Percentiles rank a stretch among this genome's conserved stretches.
These are phyloP conservation scores for Margaritispora aquatica DNA, from an alignment of 495 filamentous ascomycete species.

Conservation along the genomic window DNA sequence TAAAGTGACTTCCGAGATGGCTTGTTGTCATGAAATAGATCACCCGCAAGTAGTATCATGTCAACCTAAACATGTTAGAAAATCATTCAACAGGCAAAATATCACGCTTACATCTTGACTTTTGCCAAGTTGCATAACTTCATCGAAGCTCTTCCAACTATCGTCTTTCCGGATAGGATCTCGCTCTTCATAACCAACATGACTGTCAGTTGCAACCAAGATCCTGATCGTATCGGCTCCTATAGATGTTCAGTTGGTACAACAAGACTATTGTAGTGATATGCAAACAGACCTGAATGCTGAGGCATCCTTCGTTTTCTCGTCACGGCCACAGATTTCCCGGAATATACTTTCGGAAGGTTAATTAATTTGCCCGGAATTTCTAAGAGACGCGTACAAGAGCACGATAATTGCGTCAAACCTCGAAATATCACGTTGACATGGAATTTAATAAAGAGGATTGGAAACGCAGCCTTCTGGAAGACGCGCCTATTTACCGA, in stretches of 20 bases:
- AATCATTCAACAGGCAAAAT: background rate
- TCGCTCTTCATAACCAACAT: constrained; percentile 94
- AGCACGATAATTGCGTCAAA: background rate
- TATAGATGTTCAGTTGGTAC: constrained; percentile 22
- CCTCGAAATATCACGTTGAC: background rate
- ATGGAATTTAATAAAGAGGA: background rate
- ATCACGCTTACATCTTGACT: constrained; percentile 58
- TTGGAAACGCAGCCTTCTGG: background rate
- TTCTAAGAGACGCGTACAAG: background rate
- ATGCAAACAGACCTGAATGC: constrained; percentile 9
- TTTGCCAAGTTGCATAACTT: constrained; percentile 87
- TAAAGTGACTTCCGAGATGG: constrained; percentile 96
- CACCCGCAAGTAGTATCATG: constrained; percentile 91
- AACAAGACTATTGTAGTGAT: background rate
- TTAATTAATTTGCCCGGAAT: background rate
- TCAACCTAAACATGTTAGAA: constrained; percentile 46
- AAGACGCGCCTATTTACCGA: background rate
- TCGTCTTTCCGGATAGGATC: constrained; percentile 91
- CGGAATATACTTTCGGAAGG: background rate
- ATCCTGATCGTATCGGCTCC: constrained; percentile 90
- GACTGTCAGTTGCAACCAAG: constrained; percentile 88
- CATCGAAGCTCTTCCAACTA: constrained; percentile 94
- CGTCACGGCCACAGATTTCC: background rate
- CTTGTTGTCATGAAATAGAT: constrained; percentile 98
- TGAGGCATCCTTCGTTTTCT: constrained; percentile 14